Base-by-base conservation (phyloP, 2,329 filamentous ascomycete genomes). In the Simplicillium aogashimaense region DNA sequence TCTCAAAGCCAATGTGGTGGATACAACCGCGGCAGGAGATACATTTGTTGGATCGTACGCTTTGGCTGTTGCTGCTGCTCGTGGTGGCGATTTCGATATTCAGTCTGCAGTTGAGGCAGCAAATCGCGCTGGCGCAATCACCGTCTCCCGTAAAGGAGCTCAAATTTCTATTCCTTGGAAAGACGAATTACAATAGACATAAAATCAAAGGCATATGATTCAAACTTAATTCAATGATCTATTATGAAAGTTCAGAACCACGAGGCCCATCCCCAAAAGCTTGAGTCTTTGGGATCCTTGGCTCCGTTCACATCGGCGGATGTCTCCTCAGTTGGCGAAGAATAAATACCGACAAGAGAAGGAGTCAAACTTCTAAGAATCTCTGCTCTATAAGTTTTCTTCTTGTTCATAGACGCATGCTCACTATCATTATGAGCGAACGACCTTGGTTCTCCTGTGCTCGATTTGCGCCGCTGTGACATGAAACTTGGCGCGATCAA, bases 1-100 rank as follows among this genome's bases (percentile, higher is more conserved):
- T 0, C 70, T 76, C 45, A 82, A 83, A 59, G 82, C 86, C 4
- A 63, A 59, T 15, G 90, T 97, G 2, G 78, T 95, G 4, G 90
- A 97, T 59, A 97, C 90, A 1, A 97, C 90, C 7, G 90, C 84
- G 2, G 92, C 92, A 5, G 90, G 90, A 0, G 90, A 97, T 59
- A 95, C 90, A 0, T 95, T 95, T 63, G 86, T 94, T 5, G 90
- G 92, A 2, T 83, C 78, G 16, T 94, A 95, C 58, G 84, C 86
- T 3, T 76, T 92, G 18, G 76, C 79, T 42, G 73, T 83, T 25
- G 85, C 86, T 31, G 69, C 56, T 39, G 55, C 55, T n/a, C 49
- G 47, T 29, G 51, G 43, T 18, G 51, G 42, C 11, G 45, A 43
- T 11, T 74, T 78, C 42, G 68, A 74, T 42, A 69, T 83, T 35